Percentiles rank a stretch among this genome's conserved stretches.
These are phyloP conservation scores for Karstenula rhodostoma DNA, from an alignment of 2,329 filamentous ascomycete genomes.

Conservation along the genomic window DNA sequence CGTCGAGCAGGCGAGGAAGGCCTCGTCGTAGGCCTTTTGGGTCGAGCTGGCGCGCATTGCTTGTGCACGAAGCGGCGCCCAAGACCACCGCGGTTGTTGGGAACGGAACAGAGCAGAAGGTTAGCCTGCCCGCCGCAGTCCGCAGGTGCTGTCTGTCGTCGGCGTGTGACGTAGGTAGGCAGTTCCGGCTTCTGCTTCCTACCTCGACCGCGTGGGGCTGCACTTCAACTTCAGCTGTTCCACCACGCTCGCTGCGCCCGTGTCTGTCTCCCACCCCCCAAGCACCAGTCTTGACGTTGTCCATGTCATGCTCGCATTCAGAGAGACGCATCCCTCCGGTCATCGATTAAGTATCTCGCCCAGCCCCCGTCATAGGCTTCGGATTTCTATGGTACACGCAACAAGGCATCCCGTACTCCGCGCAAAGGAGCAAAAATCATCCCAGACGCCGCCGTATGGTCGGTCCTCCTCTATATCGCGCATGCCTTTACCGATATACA, in stretches of 20 bases:
- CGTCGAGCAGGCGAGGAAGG: conserved; percentile 92
- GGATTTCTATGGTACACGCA: conserved; percentile 40
- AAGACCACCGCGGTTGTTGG: background rate
- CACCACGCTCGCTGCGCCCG: too few relatives aligned
- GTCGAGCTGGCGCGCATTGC: conserved; percentile 70
- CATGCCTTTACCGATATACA: conserved; percentile 41
- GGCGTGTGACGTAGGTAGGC: too few relatives aligned
- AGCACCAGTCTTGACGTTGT: background rate
- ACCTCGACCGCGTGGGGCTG: too few relatives aligned
- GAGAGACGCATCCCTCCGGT: conserved; percentile 23
- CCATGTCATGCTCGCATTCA: conserved; percentile 20
- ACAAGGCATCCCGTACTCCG: conserved; percentile 31
- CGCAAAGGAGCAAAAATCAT: conserved; percentile 30
- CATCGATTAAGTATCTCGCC: conserved; percentile 45
- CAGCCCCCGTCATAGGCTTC: background rate
- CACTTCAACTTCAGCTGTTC: too few relatives aligned
- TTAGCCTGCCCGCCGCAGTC: too few relatives aligned
- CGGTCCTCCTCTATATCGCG: conserved; percentile 25
- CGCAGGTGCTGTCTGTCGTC: too few relatives aligned
- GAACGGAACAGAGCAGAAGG: too few relatives aligned
- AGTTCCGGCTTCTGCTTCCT: too few relatives aligned
- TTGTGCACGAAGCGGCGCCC: background rate
- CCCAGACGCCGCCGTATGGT: conserved; percentile 38
- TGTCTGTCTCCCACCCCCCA: background rate
- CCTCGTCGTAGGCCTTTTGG: conserved; percentile 98